These are phyloP conservation scores for Auriscalpium microsporum DNA, from an alignment of 768 basidiomycete species.

Conservation along the genomic window DNA sequence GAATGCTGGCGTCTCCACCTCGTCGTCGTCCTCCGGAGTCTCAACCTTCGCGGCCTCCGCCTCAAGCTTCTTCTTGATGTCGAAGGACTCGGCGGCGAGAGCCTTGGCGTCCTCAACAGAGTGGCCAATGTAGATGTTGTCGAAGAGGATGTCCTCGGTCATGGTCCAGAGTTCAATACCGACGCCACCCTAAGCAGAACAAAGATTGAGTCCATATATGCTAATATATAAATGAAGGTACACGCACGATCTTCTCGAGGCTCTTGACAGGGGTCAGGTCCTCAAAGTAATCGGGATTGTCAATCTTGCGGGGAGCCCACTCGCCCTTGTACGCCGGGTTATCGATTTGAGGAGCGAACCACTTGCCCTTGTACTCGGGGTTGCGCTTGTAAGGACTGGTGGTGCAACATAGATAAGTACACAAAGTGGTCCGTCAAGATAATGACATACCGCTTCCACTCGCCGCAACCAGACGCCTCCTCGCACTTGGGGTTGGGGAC, in stretches of 20 bases:
- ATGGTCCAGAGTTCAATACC: conserved; percentile 99
- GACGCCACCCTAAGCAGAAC: conserved; percentile 61
- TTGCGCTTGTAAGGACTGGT: conserved; percentile 78
- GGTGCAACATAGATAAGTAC: not conserved
- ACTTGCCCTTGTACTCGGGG: conserved; percentile 96
- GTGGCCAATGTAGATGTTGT: conserved; percentile 92
- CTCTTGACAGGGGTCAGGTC: conserved; percentile 74
- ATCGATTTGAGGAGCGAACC: conserved; percentile 90
- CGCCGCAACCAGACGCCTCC: conserved; percentile 88
- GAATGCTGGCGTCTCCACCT: conserved; percentile 41
- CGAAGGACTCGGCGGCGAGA: conserved; percentile 83
- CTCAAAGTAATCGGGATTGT: conserved; percentile 88
- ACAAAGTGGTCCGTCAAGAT: not conserved
- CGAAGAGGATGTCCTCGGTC: conserved; percentile 91
- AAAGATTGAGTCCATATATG: not conserved
- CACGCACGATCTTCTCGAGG: conserved; percentile 75
- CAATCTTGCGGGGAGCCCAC: conserved; percentile 87
- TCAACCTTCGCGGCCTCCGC: conserved; percentile 47
- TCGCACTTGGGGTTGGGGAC: conserved; percentile 86
- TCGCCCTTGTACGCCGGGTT: conserved; percentile 97
- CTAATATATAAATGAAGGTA: not conserved
- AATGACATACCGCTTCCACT: conserved; percentile 70
- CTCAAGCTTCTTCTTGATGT: conserved; percentile 82
- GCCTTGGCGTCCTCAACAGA: conserved; percentile 77
- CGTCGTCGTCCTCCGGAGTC: conserved; percentile 36